Base-by-base conservation (phyloP, 202 grass and related monocot species). In the Bolboschoenoplectus hybrid region DNA sequence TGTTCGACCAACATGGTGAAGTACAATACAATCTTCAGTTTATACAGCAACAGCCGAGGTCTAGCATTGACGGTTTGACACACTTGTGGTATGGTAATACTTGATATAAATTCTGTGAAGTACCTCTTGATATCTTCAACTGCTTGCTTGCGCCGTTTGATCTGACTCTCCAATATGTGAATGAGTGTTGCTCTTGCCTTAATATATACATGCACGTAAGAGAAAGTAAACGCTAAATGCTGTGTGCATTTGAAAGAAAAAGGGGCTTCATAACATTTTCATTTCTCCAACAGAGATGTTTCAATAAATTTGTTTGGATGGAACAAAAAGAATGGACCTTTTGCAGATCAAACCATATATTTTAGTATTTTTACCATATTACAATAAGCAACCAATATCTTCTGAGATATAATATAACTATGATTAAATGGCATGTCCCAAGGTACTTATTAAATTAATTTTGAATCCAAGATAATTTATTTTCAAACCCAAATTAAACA, bases 171-270 rank as follows among this genome's bases (percentile, higher is more conserved):
- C 89, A 98, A 89, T 70, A 98, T 90, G 85, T 98, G 93, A 90
- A 98, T 95, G 43, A 95, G 86, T 62, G 96, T 95, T 16, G 91
- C 96, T 90, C 93, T 95, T 58, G 96, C 93, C 93, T 95, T 85
- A 85, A 77, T 51, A 14, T 74, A 14, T 74, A 88, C n/a, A 90
- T 70, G 73, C 4, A 85, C 11, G 81, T 35, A 82, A 69, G 63
- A 67, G 43, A 83, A 68, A 50, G 17, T 81, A 84, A 44, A 52
- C 70, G 64, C n/a, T 72, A 70, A 70, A 36, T 51, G 17, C 16
- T 67, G 49, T 16, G 26, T 17, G 20, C 50, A 17, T 55, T 8
- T 4, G 12, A 55, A 74, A 72, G 68, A 7, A 77, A 78, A 78
- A 6, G 10, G 47, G 14, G 36, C 44, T 73, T 79, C 52, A 19